Evolutionary conservation across 306 rosid species (phyloP).

Genomic region (Quercus glauca): DNA sequence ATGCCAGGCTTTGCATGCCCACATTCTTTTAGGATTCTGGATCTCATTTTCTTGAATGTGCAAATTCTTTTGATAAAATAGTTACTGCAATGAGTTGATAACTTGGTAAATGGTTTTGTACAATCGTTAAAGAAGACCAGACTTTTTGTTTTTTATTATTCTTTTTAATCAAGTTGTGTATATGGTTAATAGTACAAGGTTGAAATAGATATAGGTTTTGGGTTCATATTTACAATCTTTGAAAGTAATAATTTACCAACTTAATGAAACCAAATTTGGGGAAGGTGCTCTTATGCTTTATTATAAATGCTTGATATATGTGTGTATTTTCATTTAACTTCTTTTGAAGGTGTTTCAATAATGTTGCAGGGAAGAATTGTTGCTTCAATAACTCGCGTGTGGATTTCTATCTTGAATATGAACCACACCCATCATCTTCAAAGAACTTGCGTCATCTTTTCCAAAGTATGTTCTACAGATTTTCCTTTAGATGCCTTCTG

Average conservation of each 20-base stretch:
- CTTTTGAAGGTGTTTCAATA: slow-evolving; percentile 21
- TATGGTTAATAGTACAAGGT: neutral
- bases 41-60: no score
- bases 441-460: slow-evolving; percentile 87
- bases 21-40: no score
- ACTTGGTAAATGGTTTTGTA: no score
- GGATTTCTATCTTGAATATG: slow-evolving; percentile 70
- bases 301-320: neutral
- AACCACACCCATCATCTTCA: slow-evolving; percentile 86
- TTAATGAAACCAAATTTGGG: neutral
- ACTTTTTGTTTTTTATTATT: no score
- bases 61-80: no score
- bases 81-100: no score
- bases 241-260: neutral
- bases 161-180: no score
- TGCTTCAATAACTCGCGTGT: slow-evolving; percentile 87
- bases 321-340: slow-evolving; percentile 3
- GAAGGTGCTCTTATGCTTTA: neutral
- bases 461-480: slow-evolving; percentile 66
- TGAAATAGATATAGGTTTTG: neutral
- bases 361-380: slow-evolving; percentile 77
- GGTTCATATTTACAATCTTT: neutral
- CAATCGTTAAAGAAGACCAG: no score
- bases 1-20: no score
- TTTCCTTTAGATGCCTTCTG: slow-evolving; percentile 21